Conservation (phyloP, 1,139 yeast species). For the Meyerozyma smithsonii region DNA sequence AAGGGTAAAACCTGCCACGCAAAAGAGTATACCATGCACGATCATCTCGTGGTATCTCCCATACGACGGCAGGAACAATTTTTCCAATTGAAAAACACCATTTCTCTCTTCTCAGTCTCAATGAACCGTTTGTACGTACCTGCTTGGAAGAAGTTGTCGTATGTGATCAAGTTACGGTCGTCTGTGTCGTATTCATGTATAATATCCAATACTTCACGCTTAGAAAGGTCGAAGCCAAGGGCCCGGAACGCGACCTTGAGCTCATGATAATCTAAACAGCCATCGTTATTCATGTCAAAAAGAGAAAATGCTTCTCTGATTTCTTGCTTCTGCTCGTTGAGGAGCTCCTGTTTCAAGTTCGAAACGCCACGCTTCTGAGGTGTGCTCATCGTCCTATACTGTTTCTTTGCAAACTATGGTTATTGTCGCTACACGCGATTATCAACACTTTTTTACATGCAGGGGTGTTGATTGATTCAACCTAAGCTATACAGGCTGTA, state of each 20-base stretch:
- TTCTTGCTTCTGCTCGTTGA: slow-evolving; percentile 89
- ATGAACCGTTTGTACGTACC: slow-evolving; percentile 36
- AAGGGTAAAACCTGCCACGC: background rate
- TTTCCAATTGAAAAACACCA: background rate
- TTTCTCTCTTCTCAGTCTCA: background rate
- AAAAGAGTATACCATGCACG: background rate
- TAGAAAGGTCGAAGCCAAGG: slow-evolving; percentile 81
- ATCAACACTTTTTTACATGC: background rate
- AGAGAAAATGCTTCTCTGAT: slow-evolving; percentile 89
- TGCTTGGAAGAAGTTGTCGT: slow-evolving; percentile 75
- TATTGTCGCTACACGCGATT: background rate
- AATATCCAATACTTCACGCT: slow-evolving; percentile 74
- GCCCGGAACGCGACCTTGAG: slow-evolving; percentile 90
- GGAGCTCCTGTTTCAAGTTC: slow-evolving; percentile 54
- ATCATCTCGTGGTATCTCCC: background rate
- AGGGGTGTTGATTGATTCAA: background rate
- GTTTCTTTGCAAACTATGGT: background rate
- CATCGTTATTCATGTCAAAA: slow-evolving; percentile 91
- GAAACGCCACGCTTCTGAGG: slow-evolving; percentile 24
- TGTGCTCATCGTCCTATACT: background rate
- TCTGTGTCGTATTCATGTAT: slow-evolving; percentile 80
- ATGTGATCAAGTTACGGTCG: slow-evolving; percentile 66
- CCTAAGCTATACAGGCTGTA: background rate
- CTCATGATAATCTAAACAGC: slow-evolving; percentile 87
- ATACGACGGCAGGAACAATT: background rate